Evolutionary conservation across 179 eudicot genomes (phyloP).

Genomic region (Corrigiola litoralis): DNA sequence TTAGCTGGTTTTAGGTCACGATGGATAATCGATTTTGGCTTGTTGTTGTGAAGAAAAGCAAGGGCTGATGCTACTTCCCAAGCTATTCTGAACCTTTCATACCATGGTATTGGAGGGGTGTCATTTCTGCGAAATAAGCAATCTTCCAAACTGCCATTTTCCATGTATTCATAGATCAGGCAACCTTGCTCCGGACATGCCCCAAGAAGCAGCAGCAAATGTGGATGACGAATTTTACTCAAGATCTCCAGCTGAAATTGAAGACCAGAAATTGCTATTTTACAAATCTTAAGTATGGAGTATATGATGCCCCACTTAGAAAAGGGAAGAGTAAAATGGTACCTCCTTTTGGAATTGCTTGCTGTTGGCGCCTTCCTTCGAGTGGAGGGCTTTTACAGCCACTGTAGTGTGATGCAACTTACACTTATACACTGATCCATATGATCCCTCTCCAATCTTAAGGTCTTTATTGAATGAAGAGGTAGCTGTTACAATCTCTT

Average conservation of each 20-base stretch:
- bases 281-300: too few relatives aligned
- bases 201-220: constrained; percentile 76
- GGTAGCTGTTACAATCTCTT: constrained; percentile 67
- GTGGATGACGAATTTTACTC: constrained; percentile 85
- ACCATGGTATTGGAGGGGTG: constrained; percentile 74
- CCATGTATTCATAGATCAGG: constrained; percentile 91
- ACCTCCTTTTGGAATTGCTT: constrained; percentile 89
- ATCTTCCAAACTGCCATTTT: constrained; percentile 80
- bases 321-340: neutral
- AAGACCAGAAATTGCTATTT: too few relatives aligned
- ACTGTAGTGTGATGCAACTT: constrained; percentile 74
- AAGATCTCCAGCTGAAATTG: constrained; percentile 63
- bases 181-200: constrained; percentile 73
- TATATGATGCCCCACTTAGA: neutral
- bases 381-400: constrained; percentile 80
- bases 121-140: constrained; percentile 42
- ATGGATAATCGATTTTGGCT: constrained; percentile 72
- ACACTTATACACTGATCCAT: constrained; percentile 84
- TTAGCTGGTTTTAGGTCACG: constrained; percentile 85
- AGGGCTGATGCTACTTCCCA: constrained; percentile 93
- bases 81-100: constrained; percentile 67
- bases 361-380: constrained; percentile 43
- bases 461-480: constrained; percentile 56
- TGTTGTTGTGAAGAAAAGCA: constrained; percentile 69
- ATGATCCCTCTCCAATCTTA: constrained; percentile 74